Percentiles rank a stretch among this genome's conserved stretches.
phyloP scores from a whole-genome alignment of 169 alveolate species.

The Babesia sp. region DNA sequence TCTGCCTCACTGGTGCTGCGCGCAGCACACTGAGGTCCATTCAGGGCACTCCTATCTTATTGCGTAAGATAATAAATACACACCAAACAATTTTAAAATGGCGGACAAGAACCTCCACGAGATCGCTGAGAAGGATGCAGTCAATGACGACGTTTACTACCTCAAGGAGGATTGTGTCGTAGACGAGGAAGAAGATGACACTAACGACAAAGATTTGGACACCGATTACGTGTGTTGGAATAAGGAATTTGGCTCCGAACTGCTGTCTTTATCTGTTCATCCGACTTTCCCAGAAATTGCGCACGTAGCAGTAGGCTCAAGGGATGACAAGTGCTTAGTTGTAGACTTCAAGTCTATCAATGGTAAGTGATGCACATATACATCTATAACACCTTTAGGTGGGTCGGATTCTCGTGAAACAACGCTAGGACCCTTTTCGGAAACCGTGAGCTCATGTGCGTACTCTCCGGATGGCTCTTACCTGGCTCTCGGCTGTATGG shows the following conservation, averaged over 20 bases:
- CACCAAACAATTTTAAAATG: not conserved
- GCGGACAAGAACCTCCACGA: constrained; percentile 20
- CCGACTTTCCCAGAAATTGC: constrained; percentile 56
- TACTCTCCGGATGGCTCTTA: constrained; percentile 46
- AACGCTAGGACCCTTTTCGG: constrained; percentile 53
- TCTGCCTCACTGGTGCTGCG: not conserved
- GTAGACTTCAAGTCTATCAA: constrained; percentile 33
- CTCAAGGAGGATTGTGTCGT: constrained; percentile 39
- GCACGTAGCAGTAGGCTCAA: constrained; percentile 60
- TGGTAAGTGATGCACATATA: not conserved
- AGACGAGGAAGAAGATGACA: constrained; percentile 43
- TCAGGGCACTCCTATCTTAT: not conserved
- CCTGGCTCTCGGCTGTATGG: constrained; percentile 46
- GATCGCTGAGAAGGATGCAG: constrained; percentile 40
- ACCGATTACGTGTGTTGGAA: constrained; percentile 49
- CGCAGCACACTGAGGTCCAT: no score
- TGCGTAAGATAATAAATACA: not conserved
- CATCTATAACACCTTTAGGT: not conserved
- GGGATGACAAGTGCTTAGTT: constrained; percentile 55
- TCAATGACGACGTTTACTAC: constrained; percentile 46
- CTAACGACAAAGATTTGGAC: constrained; percentile 8
- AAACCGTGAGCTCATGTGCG: constrained; percentile 56
- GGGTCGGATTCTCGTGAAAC: constrained; percentile 6
- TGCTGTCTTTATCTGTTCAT: constrained; percentile 48
- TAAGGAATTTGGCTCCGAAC: constrained; percentile 27